These are phyloP conservation scores for Aristolochia fimbriata DNA, from an alignment of 164 flowering plant species.

Conservation along the genomic window DNA sequence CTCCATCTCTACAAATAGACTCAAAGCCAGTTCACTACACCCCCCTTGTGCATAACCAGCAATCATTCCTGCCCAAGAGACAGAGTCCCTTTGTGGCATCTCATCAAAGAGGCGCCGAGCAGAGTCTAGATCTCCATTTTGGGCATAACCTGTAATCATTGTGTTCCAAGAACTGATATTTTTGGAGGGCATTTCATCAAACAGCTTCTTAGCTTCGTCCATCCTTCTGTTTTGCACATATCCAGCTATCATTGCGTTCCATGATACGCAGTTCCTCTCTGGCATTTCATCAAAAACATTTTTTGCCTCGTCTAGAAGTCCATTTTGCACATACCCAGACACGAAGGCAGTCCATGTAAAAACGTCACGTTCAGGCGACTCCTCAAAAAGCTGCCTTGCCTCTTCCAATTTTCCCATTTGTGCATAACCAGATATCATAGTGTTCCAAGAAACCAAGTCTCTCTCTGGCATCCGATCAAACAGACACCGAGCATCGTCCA, in stretches of 20 bases:
- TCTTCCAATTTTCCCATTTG: constrained; percentile 53
- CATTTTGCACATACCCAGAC: constrained; percentile 81
- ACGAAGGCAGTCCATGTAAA: constrained; percentile 91
- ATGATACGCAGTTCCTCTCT: constrained; percentile 62
- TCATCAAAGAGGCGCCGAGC: constrained; percentile 58
- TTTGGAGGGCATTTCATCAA: constrained; percentile 66
- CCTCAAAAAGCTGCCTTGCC: constrained; percentile 60
- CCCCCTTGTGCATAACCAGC: constrained; percentile 79
- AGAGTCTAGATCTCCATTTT: constrained; percentile 41
- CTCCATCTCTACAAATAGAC: constrained; percentile 52
- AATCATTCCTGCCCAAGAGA: constrained; percentile 95
- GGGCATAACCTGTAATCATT: constrained; percentile 87
- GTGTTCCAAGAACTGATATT: constrained; percentile 87
- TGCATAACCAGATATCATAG: constrained; percentile 71
- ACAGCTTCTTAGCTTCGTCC: constrained; percentile 64
- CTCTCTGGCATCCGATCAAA: constrained; percentile 63
- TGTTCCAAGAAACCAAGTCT: constrained; percentile 85
- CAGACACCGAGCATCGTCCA: constrained; percentile 49
- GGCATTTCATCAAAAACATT: constrained; percentile 71
- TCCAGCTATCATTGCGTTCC: constrained; percentile 91
- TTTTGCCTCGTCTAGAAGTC: constrained; percentile 59
- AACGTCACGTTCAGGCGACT: constrained; percentile 54
- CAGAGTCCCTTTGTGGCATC: constrained; percentile 72
- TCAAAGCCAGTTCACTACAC: constrained; percentile 55
- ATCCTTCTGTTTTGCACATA: constrained; percentile 51